Conservation (phyloP, 225 moss, liverwort and hornwort genomes). For the Straminergon stramineum region DNA sequence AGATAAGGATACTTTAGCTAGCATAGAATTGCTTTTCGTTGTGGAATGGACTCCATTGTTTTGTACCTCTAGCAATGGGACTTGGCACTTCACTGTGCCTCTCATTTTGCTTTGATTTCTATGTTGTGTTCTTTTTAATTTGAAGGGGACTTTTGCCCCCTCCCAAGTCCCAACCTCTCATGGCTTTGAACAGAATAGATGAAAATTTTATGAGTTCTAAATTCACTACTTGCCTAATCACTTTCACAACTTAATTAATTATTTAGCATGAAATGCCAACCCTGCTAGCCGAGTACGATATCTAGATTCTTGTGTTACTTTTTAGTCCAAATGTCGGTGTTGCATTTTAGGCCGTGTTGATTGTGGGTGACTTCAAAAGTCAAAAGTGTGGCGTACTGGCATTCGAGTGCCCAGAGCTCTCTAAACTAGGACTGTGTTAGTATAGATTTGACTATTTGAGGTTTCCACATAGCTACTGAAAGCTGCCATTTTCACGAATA, state of each 20-base stretch:
- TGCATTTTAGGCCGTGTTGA: neutral
- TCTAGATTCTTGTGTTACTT: neutral
- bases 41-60: too few relatives aligned
- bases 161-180: too few relatives aligned
- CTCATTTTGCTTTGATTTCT: too few relatives aligned
- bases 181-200: too few relatives aligned
- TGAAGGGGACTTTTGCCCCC: too few relatives aligned
- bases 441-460: neutral
- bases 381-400: neutral
- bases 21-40: too few relatives aligned
- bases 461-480: neutral
- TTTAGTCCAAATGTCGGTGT: neutral
- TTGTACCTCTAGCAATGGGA: too few relatives aligned
- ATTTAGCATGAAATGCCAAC: neutral
- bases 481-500: neutral
- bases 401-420: neutral
- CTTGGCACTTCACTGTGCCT: too few relatives aligned
- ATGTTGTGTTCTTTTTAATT: too few relatives aligned
- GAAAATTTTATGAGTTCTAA: neutral
- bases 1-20: too few relatives aligned
- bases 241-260: neutral
- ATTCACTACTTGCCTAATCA: fast-evolving
- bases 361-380: neutral
- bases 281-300: fast-evolving
- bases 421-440: fast-evolving